These are phyloP conservation scores for Neltuma alba DNA, from an alignment of 306 rosid genomes.

Conservation along the genomic window DNA sequence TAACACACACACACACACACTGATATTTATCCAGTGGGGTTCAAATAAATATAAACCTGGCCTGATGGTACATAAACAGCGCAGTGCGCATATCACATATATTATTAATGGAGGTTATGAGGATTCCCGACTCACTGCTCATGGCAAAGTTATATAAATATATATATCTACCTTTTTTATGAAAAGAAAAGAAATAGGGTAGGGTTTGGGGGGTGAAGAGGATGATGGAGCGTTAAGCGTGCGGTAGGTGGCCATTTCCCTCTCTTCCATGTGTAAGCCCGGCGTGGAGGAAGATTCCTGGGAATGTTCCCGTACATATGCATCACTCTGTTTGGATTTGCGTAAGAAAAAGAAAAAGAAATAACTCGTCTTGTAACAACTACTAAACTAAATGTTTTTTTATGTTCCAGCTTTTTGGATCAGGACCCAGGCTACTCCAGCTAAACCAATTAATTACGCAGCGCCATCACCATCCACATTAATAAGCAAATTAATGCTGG, in stretches of 20 bases:
- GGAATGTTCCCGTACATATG: slow-evolving; percentile 27
- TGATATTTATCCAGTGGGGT: too few relatives aligned
- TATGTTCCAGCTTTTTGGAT: neutral
- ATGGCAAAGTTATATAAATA: too few relatives aligned
- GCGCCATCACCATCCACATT: slow-evolving; percentile 1
- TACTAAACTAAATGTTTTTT: neutral
- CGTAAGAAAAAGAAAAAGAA: neutral
- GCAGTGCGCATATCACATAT: too few relatives aligned
- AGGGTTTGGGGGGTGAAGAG: too few relatives aligned
- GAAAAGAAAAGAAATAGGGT: too few relatives aligned
- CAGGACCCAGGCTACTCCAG: neutral
- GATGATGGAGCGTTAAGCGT: neutral
- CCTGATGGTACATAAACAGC: too few relatives aligned
- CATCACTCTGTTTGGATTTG: slow-evolving; percentile 25
- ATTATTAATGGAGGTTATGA: too few relatives aligned
- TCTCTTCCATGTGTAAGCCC: slow-evolving; percentile 29
- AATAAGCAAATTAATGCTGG: neutral
- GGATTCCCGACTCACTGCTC: too few relatives aligned
- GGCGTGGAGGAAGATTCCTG: slow-evolving; percentile 32
- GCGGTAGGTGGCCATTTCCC: slow-evolving; percentile 18
- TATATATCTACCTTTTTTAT: too few relatives aligned
- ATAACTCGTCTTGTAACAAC: neutral
- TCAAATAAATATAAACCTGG: too few relatives aligned
- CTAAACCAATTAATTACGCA: neutral
- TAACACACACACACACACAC: too few relatives aligned